Conservation (phyloP, 495 filamentous ascomycete species). For the Trichoderma virens region DNA sequence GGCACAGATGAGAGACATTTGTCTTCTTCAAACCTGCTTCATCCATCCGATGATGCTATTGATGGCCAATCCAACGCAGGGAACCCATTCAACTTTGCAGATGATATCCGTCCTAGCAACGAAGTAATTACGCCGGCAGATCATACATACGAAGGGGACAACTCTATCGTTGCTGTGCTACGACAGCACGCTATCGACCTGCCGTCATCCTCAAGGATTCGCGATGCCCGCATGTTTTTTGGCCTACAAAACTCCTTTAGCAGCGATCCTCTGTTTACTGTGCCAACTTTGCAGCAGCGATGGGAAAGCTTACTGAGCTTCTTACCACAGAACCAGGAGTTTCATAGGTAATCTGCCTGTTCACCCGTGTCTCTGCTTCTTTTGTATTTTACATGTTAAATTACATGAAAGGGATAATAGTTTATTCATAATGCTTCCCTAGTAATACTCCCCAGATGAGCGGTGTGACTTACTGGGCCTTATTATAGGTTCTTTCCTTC, state of each 20-base stretch:
- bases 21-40: neutral
- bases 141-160: neutral
- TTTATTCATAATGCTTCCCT: no score
- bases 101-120: no score
- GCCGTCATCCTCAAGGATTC: neutral
- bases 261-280: neutral
- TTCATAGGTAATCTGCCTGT: neutral
- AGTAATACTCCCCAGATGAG: no score
- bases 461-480: neutral
- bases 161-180: neutral
- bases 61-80: neutral
- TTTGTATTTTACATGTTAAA: neutral
- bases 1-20: no score
- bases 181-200: neutral
- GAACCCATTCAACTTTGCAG: neutral
- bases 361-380: neutral
- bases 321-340: neutral
- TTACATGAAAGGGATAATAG: neutral
- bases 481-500: neutral
- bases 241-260: neutral
- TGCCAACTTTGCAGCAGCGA: neutral
- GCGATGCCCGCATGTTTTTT: neutral
- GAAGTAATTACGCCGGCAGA: neutral
- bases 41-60: neutral
- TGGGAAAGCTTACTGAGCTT: neutral